Percentiles rank a stretch among this genome's conserved stretches.
phyloP scores from a whole-genome alignment of 345 rosid genomes.

The Melastoma malabathricum region DNA sequence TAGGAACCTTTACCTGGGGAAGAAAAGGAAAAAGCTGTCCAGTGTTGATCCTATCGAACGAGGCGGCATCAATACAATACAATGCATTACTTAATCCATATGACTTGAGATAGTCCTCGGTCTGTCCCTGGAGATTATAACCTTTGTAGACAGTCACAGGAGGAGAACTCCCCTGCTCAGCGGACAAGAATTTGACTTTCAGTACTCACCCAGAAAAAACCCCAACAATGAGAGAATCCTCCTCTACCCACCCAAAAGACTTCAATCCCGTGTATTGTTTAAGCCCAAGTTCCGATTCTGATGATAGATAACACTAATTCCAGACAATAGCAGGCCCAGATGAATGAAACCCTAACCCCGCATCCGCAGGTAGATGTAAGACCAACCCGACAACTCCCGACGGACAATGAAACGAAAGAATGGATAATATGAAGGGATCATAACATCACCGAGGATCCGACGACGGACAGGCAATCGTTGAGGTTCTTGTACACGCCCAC shows the following conservation, averaged over 20 bases:
- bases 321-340: too few relatives aligned
- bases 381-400: background rate
- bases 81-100: conserved; percentile 64
- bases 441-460: conserved; percentile 52
- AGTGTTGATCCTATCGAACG: conserved; percentile 29
- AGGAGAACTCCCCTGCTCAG: conserved; percentile 52
- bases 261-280: background rate
- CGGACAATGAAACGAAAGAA: background rate
- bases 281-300: too few relatives aligned
- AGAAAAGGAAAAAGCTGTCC: conserved; percentile 13
- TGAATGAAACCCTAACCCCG: too few relatives aligned
- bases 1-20: conserved; percentile 9
- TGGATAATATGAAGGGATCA: background rate
- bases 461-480: conserved; percentile 65
- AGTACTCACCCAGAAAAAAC: background rate
- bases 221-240: background rate
- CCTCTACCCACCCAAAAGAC: background rate
- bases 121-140: conserved; percentile 36
- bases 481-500: conserved; percentile 60
- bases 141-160: conserved; percentile 80
- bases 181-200: background rate
- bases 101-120: conserved; percentile 49
- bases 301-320: background rate
- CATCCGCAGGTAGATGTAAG: background rate
- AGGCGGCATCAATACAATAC: conserved; percentile 55